Conservation (phyloP, 331 rosid genomes). For the Malus hybrid region DNA sequence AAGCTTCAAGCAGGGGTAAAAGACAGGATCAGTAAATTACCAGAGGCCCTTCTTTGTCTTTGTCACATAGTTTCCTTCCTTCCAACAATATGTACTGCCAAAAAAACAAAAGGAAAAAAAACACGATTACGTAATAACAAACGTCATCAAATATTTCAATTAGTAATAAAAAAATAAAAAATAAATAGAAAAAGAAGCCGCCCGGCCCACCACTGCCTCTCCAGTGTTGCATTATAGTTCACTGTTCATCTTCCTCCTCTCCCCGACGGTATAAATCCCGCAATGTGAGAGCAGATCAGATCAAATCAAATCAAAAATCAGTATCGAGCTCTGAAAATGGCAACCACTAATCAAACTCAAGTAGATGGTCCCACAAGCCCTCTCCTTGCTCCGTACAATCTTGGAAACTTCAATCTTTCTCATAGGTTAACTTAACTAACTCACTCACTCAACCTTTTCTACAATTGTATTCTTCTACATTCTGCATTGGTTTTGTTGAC, state of each 20-base stretch:
- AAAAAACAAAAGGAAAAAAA: neutral
- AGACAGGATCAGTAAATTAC: neutral
- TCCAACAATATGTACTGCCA: neutral
- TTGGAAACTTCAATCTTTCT: constrained; percentile 48
- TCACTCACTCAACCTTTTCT: neutral
- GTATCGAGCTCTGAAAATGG: neutral
- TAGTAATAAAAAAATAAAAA: no score
- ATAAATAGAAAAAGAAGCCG: no score
- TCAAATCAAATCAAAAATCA: neutral
- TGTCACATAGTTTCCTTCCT: neutral
- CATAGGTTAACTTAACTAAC: constrained; percentile 28
- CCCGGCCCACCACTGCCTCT: no score
- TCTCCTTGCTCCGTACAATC: constrained; percentile 40
- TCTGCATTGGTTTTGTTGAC: neutral
- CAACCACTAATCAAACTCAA: neutral
- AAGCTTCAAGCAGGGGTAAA: neutral
- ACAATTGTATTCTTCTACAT: neutral
- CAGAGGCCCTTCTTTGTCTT: neutral
- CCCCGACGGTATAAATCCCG: neutral
- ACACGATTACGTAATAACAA: neutral
- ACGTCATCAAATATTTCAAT: neutral
- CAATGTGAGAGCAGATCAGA: neutral
- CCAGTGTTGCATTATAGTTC: neutral
- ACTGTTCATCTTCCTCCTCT: no score
- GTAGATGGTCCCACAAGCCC: constrained; percentile 9